Evolutionary conservation across 805 yeast genomes (phyloP).

Genomic region (Saturnispora silvae): DNA sequence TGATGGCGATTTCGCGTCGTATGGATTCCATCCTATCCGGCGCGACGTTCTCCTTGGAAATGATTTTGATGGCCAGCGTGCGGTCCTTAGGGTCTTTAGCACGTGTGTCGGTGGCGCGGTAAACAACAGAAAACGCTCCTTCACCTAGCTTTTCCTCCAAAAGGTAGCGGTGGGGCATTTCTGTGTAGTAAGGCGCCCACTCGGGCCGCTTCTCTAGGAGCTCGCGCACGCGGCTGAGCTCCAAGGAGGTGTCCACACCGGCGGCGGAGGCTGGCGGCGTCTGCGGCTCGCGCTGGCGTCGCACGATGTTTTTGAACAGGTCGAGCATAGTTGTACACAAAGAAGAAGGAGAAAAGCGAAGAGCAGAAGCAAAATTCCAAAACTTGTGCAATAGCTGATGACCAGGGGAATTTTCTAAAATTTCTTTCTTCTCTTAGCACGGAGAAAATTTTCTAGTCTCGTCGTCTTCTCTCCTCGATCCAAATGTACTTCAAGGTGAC

Average conservation of each 20-base stretch:
- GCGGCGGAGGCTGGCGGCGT: too few species aligned
- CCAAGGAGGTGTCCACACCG: too few species aligned
- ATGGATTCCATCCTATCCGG: slow-evolving; percentile 44
- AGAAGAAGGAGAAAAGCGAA: too few species aligned
- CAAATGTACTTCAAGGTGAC: slow-evolving; percentile 61
- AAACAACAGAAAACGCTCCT: slow-evolving; percentile 88
- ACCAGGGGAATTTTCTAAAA: too few species aligned
- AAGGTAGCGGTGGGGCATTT: slow-evolving; percentile 21
- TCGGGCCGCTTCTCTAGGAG: slow-evolving; percentile 9
- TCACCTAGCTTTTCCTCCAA: slow-evolving; percentile 43
- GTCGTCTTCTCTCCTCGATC: too few species aligned
- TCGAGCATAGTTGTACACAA: slow-evolving; percentile 17
- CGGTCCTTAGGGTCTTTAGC: slow-evolving; percentile 25
- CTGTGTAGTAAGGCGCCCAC: slow-evolving; percentile 18
- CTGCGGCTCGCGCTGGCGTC: slow-evolving; percentile 12
- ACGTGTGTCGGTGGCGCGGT: slow-evolving; percentile 59
- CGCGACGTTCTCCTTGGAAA: slow-evolving; percentile 48
- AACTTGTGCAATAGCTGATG: too few species aligned
- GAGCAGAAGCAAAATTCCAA: too few species aligned
- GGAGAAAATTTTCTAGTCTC: too few species aligned
- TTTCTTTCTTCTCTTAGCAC: too few species aligned
- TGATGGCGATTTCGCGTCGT: slow-evolving; percentile 61
- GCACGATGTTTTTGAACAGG: slow-evolving; percentile 21
- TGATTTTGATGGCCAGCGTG: slow-evolving; percentile 64
- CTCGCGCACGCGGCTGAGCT: not conserved